These are phyloP conservation scores for Abrus precatorius DNA, from an alignment of 306 rosid species.

Conservation along the genomic window DNA sequence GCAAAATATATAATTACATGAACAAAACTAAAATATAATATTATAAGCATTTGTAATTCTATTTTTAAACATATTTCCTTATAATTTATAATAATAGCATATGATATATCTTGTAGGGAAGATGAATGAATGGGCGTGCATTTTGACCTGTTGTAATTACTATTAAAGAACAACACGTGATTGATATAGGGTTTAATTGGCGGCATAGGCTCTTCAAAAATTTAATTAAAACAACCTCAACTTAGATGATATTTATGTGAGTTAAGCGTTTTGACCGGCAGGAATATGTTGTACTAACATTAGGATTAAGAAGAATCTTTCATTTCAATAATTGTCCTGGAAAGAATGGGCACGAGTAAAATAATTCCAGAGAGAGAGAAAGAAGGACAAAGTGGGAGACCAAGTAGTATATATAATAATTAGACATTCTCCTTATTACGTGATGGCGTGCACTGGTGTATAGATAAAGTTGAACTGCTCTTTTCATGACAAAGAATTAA, in stretches of 20 bases:
- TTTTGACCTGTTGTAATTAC: background rate
- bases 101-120: background rate
- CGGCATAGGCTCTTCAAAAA: background rate
- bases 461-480: conserved; percentile 38
- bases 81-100: too few species aligned
- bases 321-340: conserved; percentile 27
- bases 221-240: background rate
- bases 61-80: too few species aligned
- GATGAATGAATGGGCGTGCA: background rate
- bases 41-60: too few species aligned
- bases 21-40: too few species aligned
- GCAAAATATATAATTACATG: conserved; percentile 16
- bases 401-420: conserved; percentile 41
- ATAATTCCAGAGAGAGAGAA: conserved; percentile 33
- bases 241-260: conserved; percentile 8
- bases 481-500: conserved; percentile 34
- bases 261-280: background rate
- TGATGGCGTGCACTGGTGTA: conserved; percentile 54
- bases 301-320: conserved; percentile 39
- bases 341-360: conserved; percentile 39
- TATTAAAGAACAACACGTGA: background rate
- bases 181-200: conserved; percentile 12
- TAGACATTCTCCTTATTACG: conserved; percentile 54
- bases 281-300: conserved; percentile 16
- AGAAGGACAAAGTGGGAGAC: conserved; percentile 43